phyloP scores from a whole-genome alignment of 345 rosid species.

The Aquilaria sinensis region DNA sequence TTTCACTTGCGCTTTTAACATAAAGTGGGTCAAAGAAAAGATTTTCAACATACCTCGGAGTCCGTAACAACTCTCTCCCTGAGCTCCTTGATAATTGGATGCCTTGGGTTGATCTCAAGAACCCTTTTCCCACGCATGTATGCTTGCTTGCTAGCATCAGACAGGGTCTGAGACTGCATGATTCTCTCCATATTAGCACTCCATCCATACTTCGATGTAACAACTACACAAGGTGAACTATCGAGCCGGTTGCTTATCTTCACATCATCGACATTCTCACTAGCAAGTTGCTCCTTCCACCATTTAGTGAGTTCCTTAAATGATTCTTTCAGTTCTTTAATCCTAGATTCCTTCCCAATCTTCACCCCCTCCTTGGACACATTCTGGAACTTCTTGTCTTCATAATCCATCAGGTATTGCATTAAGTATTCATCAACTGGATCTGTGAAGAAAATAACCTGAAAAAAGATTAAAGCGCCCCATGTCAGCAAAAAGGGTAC shows the following conservation, averaged over 20 bases:
- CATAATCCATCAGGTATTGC: constrained; percentile 99
- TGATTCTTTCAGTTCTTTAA: constrained; percentile 83
- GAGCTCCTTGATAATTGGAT: constrained; percentile 94
- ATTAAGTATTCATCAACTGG: constrained; percentile 96
- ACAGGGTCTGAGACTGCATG: constrained; percentile 94
- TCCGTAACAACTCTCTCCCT: constrained; percentile 71
- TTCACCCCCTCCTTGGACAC: constrained; percentile 93
- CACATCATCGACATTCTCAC: constrained; percentile 87
- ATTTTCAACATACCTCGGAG: constrained; percentile 53
- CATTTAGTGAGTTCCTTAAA: constrained; percentile 93
- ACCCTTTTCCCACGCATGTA: constrained; percentile 96
- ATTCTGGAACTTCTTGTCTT: constrained; percentile 89
- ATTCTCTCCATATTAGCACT: constrained; percentile 98
- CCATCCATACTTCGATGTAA: constrained; percentile 95
- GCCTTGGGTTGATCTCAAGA: constrained; percentile 92
- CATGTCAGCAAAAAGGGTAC: too few species aligned
- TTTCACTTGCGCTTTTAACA: too few species aligned
- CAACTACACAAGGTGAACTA: constrained; percentile 91
- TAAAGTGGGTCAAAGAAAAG: too few species aligned
- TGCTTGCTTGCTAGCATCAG: constrained; percentile 86
- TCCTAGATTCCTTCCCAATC: constrained; percentile 70
- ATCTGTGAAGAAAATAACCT: constrained; percentile 98
- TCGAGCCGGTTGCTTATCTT: constrained; percentile 88
- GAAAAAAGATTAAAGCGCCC: constrained; percentile 10
- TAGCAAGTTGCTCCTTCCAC: constrained; percentile 80